Conservation (phyloP, 2,329 filamentous ascomycete species). For the Aspergillus viridinutans region DNA sequence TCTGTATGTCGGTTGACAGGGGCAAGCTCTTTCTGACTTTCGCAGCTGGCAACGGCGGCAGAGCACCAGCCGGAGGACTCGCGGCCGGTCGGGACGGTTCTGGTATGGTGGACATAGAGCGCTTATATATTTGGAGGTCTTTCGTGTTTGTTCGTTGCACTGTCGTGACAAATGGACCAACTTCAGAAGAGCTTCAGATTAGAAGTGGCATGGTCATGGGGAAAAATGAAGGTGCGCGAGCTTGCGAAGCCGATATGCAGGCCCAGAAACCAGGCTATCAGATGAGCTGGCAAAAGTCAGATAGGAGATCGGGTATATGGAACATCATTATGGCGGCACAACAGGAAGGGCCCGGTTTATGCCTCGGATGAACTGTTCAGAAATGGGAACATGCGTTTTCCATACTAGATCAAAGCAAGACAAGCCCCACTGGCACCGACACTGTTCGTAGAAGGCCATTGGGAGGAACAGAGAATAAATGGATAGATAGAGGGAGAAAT, state of each 20-base stretch:
- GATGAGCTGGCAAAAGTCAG: neutral
- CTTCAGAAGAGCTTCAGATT: neutral
- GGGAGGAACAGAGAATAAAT: neutral
- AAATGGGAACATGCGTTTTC: neutral
- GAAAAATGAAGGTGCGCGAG: neutral
- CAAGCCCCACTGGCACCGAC: neutral
- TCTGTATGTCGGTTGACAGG: constrained; percentile 44
- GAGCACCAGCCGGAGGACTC: constrained; percentile 65
- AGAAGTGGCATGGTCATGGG: neutral
- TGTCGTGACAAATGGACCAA: neutral
- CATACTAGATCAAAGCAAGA: neutral
- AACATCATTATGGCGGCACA: neutral
- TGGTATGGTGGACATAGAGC: constrained; percentile 57
- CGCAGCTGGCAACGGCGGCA: constrained; percentile 68
- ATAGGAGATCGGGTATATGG: neutral
- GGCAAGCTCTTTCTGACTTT: constrained; percentile 68
- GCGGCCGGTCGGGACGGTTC: constrained; percentile 58
- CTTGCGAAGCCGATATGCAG: neutral
- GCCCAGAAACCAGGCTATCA: neutral
- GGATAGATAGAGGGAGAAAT: neutral
- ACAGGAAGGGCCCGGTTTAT: neutral
- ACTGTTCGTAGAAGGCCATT: neutral
- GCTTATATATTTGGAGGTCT: neutral
- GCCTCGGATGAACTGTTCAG: neutral
- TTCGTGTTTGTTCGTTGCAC: neutral